A percentile compares a stretch with the other conserved stretches of the same genome.
phyloP scores from a whole-genome alignment of 495 filamentous ascomycete species.

The Talaromyces ruber region DNA sequence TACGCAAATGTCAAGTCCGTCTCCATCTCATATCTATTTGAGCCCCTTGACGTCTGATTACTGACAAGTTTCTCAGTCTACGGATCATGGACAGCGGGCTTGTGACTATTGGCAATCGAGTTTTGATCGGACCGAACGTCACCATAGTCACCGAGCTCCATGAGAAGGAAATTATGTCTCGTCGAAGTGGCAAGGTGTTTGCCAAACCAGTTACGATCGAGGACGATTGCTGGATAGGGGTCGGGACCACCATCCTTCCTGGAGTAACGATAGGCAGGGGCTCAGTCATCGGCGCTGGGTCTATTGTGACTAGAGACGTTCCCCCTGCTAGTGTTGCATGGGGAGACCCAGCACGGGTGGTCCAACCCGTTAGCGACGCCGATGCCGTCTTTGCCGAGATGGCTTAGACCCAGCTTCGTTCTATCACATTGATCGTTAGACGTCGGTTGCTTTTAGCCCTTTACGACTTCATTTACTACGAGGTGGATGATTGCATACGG shows the following conservation, averaged over 20 bases:
- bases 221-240: constrained; percentile 43
- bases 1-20: constrained; percentile 38
- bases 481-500: background rate
- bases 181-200: constrained; percentile 25
- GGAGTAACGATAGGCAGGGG: constrained; percentile 39
- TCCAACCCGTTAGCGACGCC: constrained; percentile 8
- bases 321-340: constrained; percentile 26
- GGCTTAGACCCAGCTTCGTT: background rate
- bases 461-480: background rate
- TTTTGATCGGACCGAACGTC: constrained; percentile 34
- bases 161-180: constrained; percentile 29
- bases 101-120: constrained; percentile 35
- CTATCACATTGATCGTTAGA: background rate
- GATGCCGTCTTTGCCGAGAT: background rate
- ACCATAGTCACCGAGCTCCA: constrained; percentile 38
- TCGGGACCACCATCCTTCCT: constrained; percentile 28
- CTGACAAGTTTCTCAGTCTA: constrained; percentile 13
- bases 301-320: constrained; percentile 34
- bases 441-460: background rate
- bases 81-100: constrained; percentile 33
- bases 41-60: background rate
- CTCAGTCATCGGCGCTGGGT: constrained; percentile 34
- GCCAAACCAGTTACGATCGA: constrained; percentile 27
- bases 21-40: no score
- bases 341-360: constrained; percentile 28